Percentiles rank a stretch among this genome's conserved stretches.
Evolutionary conservation across 495 filamentous ascomycete species (phyloP).

Genomic region (Tuber magnatum): DNA sequence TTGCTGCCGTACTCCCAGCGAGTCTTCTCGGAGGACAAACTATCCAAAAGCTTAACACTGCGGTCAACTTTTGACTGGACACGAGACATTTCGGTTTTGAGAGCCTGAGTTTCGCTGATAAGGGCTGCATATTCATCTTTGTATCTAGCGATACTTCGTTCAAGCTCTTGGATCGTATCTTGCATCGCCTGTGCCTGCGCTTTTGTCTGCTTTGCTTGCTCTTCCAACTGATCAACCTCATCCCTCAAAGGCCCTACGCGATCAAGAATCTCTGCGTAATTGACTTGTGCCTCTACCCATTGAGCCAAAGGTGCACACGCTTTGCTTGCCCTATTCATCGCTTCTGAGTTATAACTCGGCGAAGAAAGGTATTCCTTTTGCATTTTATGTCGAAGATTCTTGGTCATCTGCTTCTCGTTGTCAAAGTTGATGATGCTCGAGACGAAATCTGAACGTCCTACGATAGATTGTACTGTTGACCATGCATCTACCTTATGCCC

Average conservation of each 20-base stretch:
- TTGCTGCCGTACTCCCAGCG: constrained; percentile 96
- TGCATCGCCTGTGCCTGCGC: constrained; percentile 88
- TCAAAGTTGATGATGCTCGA: constrained; percentile 95
- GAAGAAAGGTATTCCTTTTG: constrained; percentile 83
- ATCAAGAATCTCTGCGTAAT: constrained; percentile 93
- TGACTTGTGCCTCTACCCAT: constrained; percentile 96
- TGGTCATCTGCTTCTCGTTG: constrained; percentile 93
- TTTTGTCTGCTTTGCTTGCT: constrained; percentile 84
- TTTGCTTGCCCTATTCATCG: constrained; percentile 89
- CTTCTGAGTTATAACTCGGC: constrained; percentile 90
- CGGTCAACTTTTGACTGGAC: constrained; percentile 98
- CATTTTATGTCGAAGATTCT: constrained; percentile 73
- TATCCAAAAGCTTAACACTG: constrained; percentile 88
- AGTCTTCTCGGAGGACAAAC: constrained; percentile 81
- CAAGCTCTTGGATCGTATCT: constrained; percentile 71
- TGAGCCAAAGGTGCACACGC: constrained; percentile 94
- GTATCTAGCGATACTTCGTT: constrained; percentile 89
- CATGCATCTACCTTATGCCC: constrained; percentile 85
- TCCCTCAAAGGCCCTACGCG: constrained; percentile 87
- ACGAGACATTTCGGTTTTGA: constrained; percentile 91
- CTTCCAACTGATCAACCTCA: constrained; percentile 79
- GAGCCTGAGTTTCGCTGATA: constrained; percentile 93
- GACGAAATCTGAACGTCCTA: constrained; percentile 92
- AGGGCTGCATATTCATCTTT: constrained; percentile 93
- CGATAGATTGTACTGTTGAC: constrained; percentile 79